Percentiles rank a stretch among this genome's conserved stretches.
Evolutionary conservation across 768 basidiomycete species (phyloP).

Genomic region (Boletus insuetus): DNA sequence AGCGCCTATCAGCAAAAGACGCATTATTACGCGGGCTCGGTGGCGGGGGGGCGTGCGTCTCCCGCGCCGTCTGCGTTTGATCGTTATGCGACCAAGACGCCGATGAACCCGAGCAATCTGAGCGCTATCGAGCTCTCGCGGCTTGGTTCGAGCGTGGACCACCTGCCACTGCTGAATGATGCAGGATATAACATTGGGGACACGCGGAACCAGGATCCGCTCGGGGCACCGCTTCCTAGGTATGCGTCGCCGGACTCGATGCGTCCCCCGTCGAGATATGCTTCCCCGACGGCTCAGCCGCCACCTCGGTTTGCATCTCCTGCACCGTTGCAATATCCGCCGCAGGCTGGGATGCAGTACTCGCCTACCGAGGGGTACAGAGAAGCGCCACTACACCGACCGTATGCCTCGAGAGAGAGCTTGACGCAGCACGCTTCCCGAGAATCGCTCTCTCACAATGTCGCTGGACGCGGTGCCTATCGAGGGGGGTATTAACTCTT

Average conservation of each 20-base stretch:
- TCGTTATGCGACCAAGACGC: slow-evolving; percentile 53
- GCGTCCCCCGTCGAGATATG: slow-evolving; percentile 27
- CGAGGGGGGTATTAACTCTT: slow-evolving; percentile 18
- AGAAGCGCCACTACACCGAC: slow-evolving; percentile 65
- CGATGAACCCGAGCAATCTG: slow-evolving; percentile 28
- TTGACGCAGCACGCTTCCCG: slow-evolving; percentile 10
- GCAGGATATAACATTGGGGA: slow-evolving; percentile 17
- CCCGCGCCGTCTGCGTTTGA: slow-evolving; percentile 51
- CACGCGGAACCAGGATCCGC: slow-evolving; percentile 3
- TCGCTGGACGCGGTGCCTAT: slow-evolving; percentile 32
- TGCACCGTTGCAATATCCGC: slow-evolving; percentile 43
- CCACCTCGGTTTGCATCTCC: slow-evolving; percentile 32
- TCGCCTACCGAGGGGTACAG: slow-evolving; percentile 39
- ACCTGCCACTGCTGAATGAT: slow-evolving; percentile 56
- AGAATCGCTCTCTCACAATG: slow-evolving; percentile 21
- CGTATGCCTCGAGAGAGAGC: slow-evolving; percentile 32
- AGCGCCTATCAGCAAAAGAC: slow-evolving; percentile 41
- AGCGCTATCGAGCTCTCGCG: slow-evolving; percentile 54
- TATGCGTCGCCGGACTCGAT: slow-evolving; percentile 23
- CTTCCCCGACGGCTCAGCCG: slow-evolving; percentile 31
- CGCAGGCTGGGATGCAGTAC: slow-evolving; percentile 23
- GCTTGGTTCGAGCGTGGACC: slow-evolving; percentile 49
- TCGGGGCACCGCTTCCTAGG: slow-evolving; percentile 27
- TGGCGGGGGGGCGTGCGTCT: slow-evolving; percentile 35
- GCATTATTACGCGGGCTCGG: slow-evolving; percentile 37